A percentile compares a stretch with the other conserved stretches of the same genome.
Conservation (phyloP, 2,329 filamentous ascomycete genomes). For the Nectriaceae sp. region DNA sequence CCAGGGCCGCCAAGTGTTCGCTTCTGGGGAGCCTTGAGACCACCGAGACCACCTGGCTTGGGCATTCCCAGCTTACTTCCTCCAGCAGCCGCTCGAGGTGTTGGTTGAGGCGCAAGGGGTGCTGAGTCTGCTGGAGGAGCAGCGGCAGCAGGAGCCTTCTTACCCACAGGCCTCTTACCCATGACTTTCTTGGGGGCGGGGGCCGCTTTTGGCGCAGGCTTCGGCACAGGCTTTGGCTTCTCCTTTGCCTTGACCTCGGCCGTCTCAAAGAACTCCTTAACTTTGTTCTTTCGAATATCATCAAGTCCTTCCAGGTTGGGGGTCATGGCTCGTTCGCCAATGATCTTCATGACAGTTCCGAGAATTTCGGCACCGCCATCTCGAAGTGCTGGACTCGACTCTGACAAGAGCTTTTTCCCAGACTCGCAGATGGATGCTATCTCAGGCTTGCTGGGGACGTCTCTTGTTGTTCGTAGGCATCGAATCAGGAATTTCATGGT, state of each 20-base stretch:
- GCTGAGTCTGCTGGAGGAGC: slow-evolving; percentile 49
- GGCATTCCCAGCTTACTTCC: slow-evolving; percentile 58
- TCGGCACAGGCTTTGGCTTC: slow-evolving; percentile 80
- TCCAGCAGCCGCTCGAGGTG: slow-evolving; percentile 48
- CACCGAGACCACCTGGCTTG: slow-evolving; percentile 43
- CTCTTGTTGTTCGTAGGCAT: slow-evolving; percentile 78
- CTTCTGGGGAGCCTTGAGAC: slow-evolving; percentile 62
- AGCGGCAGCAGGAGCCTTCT: slow-evolving; percentile 48
- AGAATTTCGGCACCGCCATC: slow-evolving; percentile 89
- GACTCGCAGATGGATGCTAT: slow-evolving; percentile 84
- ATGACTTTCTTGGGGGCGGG: slow-evolving; percentile 50
- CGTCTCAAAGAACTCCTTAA: slow-evolving; percentile 86
- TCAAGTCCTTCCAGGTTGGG: slow-evolving; percentile 89
- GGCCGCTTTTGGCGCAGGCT: slow-evolving; percentile 54
- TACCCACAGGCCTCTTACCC: slow-evolving; percentile 44
- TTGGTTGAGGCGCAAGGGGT: slow-evolving; percentile 60
- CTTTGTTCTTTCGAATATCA: slow-evolving; percentile 92
- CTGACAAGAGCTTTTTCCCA: slow-evolving; percentile 84
- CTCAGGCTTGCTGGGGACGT: slow-evolving; percentile 83
- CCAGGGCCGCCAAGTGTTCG: slow-evolving; percentile 51
- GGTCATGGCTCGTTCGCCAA: slow-evolving; percentile 94
- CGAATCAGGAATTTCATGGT: slow-evolving; percentile 92
- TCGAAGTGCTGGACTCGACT: slow-evolving; percentile 82
- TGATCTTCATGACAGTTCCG: slow-evolving; percentile 97
- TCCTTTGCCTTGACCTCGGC: slow-evolving; percentile 51